Evolutionary conservation across 345 rosid genomes (phyloP).

Genomic region (Euphorbia pulcherrima): DNA sequence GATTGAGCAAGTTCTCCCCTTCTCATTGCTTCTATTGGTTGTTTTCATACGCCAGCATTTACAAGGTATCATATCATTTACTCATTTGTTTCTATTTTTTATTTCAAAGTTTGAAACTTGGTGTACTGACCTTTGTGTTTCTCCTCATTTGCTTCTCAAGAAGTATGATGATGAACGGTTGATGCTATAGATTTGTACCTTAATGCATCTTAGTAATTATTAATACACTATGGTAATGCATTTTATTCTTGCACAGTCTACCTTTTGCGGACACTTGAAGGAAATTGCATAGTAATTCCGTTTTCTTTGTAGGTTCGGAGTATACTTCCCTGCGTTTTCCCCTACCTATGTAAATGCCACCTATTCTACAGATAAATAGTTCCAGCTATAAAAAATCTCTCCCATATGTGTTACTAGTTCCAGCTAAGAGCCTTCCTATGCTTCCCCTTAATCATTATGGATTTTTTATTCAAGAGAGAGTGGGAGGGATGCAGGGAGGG

Average conservation of each 20-base stretch:
- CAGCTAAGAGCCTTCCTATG: too few species aligned
- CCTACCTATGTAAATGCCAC: too few species aligned
- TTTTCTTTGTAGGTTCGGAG: too few species aligned
- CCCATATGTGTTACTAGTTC: too few species aligned
- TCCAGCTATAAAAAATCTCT: too few species aligned
- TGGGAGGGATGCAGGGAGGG: too few species aligned
- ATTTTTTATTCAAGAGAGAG: too few species aligned
- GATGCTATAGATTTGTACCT: not conserved
- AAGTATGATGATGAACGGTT: not conserved
- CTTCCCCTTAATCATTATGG: too few species aligned
- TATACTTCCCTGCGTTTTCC: too few species aligned
- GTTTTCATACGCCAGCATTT: slow-evolving; percentile 98
- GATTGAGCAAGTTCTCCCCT: slow-evolving; percentile 97
- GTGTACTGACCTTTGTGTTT: not conserved
- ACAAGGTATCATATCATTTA: slow-evolving; percentile 54
- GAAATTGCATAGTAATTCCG: not conserved
- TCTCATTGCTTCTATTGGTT: slow-evolving; percentile 90
- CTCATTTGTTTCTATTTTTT: not conserved
- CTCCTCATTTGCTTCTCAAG: not conserved
- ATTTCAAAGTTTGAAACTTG: not conserved
- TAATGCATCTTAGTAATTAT: not conserved
- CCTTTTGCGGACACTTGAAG: not conserved
- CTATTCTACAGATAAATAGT: too few species aligned
- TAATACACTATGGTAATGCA: not conserved
- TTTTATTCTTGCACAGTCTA: not conserved